phyloP scores from a whole-genome alignment of 2,329 filamentous ascomycete genomes.

The Clonostachys rosea region DNA sequence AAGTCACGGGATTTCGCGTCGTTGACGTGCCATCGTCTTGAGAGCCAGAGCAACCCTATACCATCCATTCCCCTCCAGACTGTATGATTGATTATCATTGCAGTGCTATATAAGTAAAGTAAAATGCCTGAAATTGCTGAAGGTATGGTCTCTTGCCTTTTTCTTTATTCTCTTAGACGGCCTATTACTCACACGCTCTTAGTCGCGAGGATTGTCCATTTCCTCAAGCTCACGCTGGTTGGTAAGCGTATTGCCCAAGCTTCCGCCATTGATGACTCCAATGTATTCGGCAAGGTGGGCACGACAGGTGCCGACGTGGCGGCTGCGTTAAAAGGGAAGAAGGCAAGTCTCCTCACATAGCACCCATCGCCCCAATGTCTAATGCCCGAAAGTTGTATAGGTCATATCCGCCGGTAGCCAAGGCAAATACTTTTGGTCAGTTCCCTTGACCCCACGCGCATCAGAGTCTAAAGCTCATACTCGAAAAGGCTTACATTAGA shows the following conservation, averaged over 20 bases:
- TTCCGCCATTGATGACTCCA: slow-evolving; percentile 71
- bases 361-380: background rate
- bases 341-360: slow-evolving; percentile 21
- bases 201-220: slow-evolving; percentile 85
- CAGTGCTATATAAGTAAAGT: background rate
- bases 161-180: background rate
- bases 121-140: slow-evolving; percentile 62
- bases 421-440: slow-evolving; percentile 92
- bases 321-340: slow-evolving; percentile 69
- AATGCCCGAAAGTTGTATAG: slow-evolving; percentile 13
- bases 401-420: slow-evolving; percentile 70
- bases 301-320: slow-evolving; percentile 73
- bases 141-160: slow-evolving; percentile 25
- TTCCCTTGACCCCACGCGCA: background rate
- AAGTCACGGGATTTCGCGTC: slow-evolving; percentile 23
- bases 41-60: too few relatives aligned
- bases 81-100: background rate
- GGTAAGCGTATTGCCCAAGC: slow-evolving; percentile 73
- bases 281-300: slow-evolving; percentile 87
- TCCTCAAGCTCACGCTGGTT: slow-evolving; percentile 76
- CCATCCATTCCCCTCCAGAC: too few relatives aligned
- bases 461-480: background rate
- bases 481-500: slow-evolving; percentile 47
- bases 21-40: slow-evolving; percentile 3
- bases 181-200: slow-evolving; percentile 3